Conservation (phyloP, 495 filamentous ascomycete genomes). For the Xylaria acuta region DNA sequence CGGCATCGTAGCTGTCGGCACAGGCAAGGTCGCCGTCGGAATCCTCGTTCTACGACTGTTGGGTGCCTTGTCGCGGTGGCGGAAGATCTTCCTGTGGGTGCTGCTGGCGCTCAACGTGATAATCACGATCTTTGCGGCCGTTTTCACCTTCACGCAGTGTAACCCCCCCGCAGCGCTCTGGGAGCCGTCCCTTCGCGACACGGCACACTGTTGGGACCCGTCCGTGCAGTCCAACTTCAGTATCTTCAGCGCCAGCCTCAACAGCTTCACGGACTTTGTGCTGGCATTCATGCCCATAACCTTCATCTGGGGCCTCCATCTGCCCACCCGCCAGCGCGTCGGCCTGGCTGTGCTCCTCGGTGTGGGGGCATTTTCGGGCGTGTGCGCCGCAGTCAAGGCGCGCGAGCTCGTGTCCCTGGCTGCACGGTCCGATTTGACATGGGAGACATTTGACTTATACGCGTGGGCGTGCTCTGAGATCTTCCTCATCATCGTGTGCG, state of each 20-base stretch:
- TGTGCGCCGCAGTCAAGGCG: constrained; percentile 33
- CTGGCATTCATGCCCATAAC: constrained; percentile 25
- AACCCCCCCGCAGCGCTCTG: constrained; percentile 28
- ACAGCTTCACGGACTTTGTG: constrained; percentile 21
- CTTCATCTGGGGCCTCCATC: constrained; percentile 25
- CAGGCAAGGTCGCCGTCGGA: too few relatives aligned
- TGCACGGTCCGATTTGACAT: background rate
- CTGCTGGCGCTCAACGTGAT: too few relatives aligned
- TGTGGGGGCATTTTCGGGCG: constrained; percentile 25
- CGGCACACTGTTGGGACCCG: constrained; percentile 27
- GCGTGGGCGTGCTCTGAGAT: constrained; percentile 25
- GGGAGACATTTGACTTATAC: constrained; percentile 24
- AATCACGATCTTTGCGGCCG: too few relatives aligned
- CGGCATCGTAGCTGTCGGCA: too few relatives aligned
- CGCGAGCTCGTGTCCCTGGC: background rate
- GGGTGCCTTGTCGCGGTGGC: too few relatives aligned
- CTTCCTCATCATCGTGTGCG: constrained; percentile 29
- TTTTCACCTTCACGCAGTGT: constrained; percentile 32
- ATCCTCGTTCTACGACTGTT: too few relatives aligned
- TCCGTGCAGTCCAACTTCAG: constrained; percentile 4
- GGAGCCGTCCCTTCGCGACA: constrained; percentile 15
- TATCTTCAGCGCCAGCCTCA: background rate
- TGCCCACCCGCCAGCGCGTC: constrained; percentile 11
- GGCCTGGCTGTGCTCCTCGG: constrained; percentile 22
- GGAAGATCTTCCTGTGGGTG: too few relatives aligned